Evolutionary conservation across 78 protist species (phyloP).

Genomic region (Blattamonas nauphoetae): DNA sequence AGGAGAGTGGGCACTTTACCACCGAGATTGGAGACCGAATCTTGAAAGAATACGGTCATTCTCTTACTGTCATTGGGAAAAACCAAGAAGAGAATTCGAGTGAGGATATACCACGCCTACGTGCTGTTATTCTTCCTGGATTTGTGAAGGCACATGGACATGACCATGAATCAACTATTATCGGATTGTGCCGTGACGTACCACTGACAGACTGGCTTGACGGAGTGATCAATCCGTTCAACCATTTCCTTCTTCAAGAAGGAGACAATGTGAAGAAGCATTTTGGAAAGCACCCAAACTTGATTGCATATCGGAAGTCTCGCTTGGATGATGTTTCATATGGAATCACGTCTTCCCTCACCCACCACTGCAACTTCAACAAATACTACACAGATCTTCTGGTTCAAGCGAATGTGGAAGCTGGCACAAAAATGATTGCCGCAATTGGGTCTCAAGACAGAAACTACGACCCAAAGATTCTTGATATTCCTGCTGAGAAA

Average conservation of each 20-base stretch:
- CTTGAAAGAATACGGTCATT: neutral
- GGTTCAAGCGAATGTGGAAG: slow-evolving; percentile 22
- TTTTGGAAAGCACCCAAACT: slow-evolving; percentile 14
- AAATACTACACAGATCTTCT: slow-evolving; percentile 22
- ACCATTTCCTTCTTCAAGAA: neutral
- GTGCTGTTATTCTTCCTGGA: slow-evolving; percentile 23
- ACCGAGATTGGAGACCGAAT: slow-evolving; percentile 11
- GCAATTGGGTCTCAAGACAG: slow-evolving; percentile 38
- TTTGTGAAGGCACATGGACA: slow-evolving; percentile 42
- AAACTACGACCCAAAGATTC: slow-evolving; percentile 17
- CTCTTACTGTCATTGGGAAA: neutral
- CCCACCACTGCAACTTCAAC: slow-evolving; percentile 33
- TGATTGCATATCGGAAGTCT: slow-evolving; percentile 20
- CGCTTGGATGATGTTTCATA: slow-evolving; percentile 27
- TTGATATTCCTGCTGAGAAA: neutral
- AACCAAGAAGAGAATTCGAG: neutral
- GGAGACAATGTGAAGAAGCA: neutral
- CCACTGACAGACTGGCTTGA: slow-evolving; percentile 35
- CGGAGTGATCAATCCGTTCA: slow-evolving; percentile 24
- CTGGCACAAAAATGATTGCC: slow-evolving; percentile 32
- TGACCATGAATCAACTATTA: slow-evolving; percentile 28
- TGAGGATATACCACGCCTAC: neutral
- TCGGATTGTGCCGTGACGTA: slow-evolving; percentile 27
- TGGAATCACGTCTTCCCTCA: slow-evolving; percentile 22
- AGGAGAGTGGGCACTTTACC: slow-evolving; percentile 17